Evolutionary conservation across 495 filamentous ascomycete species (phyloP), one percentile per base, ranked within the genome.

Genomic region (Choiromyces venosus): DNA sequence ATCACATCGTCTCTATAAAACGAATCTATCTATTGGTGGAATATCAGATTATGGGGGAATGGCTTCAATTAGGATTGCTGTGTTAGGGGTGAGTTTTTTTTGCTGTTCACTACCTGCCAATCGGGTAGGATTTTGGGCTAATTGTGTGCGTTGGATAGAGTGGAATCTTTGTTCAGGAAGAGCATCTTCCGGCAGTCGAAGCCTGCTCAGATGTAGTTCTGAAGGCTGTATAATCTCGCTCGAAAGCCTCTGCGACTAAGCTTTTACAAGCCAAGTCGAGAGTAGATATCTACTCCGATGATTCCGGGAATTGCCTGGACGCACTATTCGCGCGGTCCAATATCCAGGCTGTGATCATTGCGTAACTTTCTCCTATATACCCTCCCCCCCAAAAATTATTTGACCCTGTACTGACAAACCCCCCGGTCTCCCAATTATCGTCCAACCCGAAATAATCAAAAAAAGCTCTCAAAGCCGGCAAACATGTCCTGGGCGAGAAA

Each of bases 401-500:
- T 4, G 2, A 40, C 35, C n/a, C 29, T 40, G 9, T 33, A 65
- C 16, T 61, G 67, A 65, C 66, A 65, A 69, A 38, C 25, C 16
- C 38, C 0, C 14, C 39, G 83, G 84, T 14, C 86, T 91, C 56
- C 89, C 89, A 6, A 91, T 91, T 79, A 73, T 82, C 21, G 81
- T 81, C 39, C 89, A 91, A 78, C 86, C 88, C 0, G 78, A 82
- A 42, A 87, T 85, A 76, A 88, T 91, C 81, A 83, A 87, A 76
- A n/a, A 83, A 84, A 40, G 88, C 91, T 6, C 85, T 95, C 0
- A 75, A 82, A 0, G 90, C 91, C 1, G 89, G 90, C 35, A 95
- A 95, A 76, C 91, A 93, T 82, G 92, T 94, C 8, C 82, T 94
- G 0, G 89, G 85, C n/a, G 92, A 96, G 82, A 96, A 95, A 81